These are phyloP conservation scores for Xylaria sp. DNA, from an alignment of 495 filamentous ascomycete genomes.

Conservation along the genomic window DNA sequence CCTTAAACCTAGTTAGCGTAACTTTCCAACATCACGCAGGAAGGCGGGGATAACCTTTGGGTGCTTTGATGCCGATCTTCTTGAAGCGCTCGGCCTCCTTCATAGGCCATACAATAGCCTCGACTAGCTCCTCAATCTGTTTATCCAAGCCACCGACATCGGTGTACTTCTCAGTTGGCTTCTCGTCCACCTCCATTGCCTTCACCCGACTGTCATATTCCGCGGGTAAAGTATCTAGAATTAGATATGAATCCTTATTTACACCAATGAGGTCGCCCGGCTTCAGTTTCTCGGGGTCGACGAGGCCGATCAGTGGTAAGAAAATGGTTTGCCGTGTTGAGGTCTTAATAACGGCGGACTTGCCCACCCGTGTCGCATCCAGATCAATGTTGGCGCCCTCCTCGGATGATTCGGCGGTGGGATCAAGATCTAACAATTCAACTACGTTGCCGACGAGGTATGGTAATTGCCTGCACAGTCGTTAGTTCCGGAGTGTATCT, in stretches of 20 bases:
- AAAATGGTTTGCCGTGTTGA: constrained; percentile 99
- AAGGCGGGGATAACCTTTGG: constrained; percentile 74
- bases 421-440: constrained; percentile 94
- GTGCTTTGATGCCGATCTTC: constrained; percentile 99
- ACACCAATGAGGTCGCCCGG: constrained; percentile 97
- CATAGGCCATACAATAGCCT: constrained; percentile 99
- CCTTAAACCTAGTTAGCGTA: constrained; percentile 56
- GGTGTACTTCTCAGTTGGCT: constrained; percentile 98
- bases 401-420: constrained; percentile 92
- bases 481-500: constrained; percentile 29
- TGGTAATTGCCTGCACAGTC: constrained; percentile 78
- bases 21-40: not conserved
- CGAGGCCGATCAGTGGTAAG: constrained; percentile 94
- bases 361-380: constrained; percentile 94
- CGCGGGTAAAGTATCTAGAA: constrained; percentile 96
- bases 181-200: constrained; percentile 99
- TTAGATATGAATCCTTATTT: constrained; percentile 99
- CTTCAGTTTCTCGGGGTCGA: constrained; percentile 91
- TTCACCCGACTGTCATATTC: constrained; percentile 99
- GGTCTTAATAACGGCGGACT: constrained; percentile 99
- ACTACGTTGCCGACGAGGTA: constrained; percentile 99
- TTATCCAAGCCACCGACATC: constrained; percentile 98
- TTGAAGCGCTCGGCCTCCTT: constrained; percentile 99
- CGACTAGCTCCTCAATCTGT: constrained; percentile 99
- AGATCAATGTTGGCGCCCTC: constrained; percentile 99